A percentile compares a stretch with the other conserved stretches of the same genome.
These are phyloP conservation scores for Paragyromitra xinjiangensis DNA, from an alignment of 495 filamentous ascomycete species.

Conservation along the genomic window DNA sequence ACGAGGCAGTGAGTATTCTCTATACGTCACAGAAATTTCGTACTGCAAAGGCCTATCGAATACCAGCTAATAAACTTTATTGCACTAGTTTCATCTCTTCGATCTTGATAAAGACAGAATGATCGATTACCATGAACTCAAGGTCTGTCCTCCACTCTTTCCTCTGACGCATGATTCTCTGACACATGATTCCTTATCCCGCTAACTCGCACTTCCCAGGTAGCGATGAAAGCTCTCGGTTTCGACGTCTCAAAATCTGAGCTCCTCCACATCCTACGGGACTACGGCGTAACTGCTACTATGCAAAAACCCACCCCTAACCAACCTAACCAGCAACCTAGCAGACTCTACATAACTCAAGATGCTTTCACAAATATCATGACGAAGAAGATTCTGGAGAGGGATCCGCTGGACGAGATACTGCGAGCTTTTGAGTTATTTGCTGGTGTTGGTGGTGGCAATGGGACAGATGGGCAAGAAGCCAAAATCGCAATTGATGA, in stretches of 20 bases:
- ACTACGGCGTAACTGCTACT: conserved; percentile 70
- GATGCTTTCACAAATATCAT: conserved; percentile 80
- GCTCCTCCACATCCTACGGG: conserved; percentile 73
- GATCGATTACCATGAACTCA: conserved; percentile 97
- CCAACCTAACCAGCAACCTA: conserved; percentile 48
- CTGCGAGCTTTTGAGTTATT: conserved; percentile 90
- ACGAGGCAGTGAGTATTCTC: conserved; percentile 76
- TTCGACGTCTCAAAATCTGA: conserved; percentile 89
- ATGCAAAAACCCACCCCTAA: conserved; percentile 63
- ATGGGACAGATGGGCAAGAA: conserved; percentile 45
- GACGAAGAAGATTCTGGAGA: conserved; percentile 76
- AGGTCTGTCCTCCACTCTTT: conserved; percentile 65
- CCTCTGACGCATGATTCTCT: not conserved
- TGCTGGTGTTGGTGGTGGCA: conserved; percentile 66
- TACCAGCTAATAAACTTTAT: conserved; percentile 22
- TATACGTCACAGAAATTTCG: not conserved
- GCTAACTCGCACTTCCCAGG: conserved; percentile 34
- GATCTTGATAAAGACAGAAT: conserved; percentile 94
- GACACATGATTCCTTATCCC: not conserved
- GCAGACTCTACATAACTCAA: conserved; percentile 73
- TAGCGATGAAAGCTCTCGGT: conserved; percentile 89
- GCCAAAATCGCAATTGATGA: conserved; percentile 80
- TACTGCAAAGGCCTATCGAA: not conserved
- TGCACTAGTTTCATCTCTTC: conserved; percentile 85
- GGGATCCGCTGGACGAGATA: conserved; percentile 92